phyloP scores from a whole-genome alignment of 345 rosid species.

The Salix udensis region DNA sequence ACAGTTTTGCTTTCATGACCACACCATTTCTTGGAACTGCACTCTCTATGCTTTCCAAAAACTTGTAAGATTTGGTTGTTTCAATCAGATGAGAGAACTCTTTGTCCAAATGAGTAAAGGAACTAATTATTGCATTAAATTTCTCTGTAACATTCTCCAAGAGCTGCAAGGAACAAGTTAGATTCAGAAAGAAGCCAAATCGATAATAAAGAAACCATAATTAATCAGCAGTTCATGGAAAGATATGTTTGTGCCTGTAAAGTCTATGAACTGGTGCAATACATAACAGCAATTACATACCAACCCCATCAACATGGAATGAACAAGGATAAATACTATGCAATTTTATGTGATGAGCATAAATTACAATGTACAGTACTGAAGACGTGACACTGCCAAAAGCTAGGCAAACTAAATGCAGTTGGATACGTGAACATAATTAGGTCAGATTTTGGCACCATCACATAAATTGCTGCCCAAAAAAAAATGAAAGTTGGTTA shows the following conservation, averaged over 20 bases:
- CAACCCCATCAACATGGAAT: not conserved
- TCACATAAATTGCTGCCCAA: too few species aligned
- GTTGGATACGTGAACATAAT: too few species aligned
- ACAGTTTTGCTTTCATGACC: slow-evolving; percentile 50
- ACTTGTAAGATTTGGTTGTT: slow-evolving; percentile 68
- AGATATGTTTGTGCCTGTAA: not conserved
- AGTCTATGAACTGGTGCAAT: not conserved
- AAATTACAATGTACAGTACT: not conserved
- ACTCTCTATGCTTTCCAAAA: slow-evolving; percentile 48
- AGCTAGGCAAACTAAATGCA: not conserved
- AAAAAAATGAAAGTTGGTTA: too few species aligned
- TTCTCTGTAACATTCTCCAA: slow-evolving; percentile 74
- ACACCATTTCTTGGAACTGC: slow-evolving; percentile 41
- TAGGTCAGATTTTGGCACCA: too few species aligned
- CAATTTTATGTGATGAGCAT: not conserved
- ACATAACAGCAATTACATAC: not conserved
- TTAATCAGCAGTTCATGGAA: not conserved
- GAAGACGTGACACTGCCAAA: not conserved
- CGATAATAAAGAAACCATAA: not conserved
- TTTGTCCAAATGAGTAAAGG: slow-evolving; percentile 81
- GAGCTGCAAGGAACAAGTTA: slow-evolving; percentile 51
- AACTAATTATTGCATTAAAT: slow-evolving; percentile 69
- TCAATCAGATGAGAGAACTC: slow-evolving; percentile 81
- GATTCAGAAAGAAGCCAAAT: slow-evolving; percentile 2
- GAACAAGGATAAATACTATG: not conserved